These are phyloP conservation scores for Barnettozyma salicaria DNA, from an alignment of 805 yeast genomes.

Conservation along the genomic window DNA sequence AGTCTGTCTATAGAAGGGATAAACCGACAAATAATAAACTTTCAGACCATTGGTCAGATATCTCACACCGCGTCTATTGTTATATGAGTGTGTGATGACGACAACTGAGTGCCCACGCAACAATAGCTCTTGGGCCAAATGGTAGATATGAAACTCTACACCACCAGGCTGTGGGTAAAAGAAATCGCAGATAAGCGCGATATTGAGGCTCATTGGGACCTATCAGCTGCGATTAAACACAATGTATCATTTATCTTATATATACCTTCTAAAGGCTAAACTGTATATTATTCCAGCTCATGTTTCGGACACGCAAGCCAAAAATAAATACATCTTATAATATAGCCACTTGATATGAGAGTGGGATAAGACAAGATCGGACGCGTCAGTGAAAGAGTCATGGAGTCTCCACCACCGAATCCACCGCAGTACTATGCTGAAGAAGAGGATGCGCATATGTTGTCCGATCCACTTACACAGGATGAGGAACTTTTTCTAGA, in stretches of 20 bases:
- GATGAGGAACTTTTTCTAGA: constrained; percentile 4
- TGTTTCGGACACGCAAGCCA: too few species aligned
- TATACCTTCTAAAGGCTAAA: too few species aligned
- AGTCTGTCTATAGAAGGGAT: constrained; percentile 74
- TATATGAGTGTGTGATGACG: constrained; percentile 85
- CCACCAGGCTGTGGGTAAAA: constrained; percentile 99
- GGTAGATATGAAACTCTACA: constrained; percentile 91
- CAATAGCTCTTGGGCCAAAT: constrained; percentile 76
- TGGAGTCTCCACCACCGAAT: constrained; percentile 5
- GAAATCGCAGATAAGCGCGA: constrained; percentile 80
- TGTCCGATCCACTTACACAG: neutral
- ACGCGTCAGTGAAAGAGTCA: too few species aligned
- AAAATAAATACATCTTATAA: too few species aligned
- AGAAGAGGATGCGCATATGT: too few species aligned
- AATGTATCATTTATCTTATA: too few species aligned
- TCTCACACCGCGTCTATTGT: constrained; percentile 75
- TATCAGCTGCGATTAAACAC: neutral
- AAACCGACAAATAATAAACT: constrained; percentile 83
- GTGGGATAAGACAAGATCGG: too few species aligned
- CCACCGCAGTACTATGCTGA: constrained; percentile 9
- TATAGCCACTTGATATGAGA: too few species aligned
- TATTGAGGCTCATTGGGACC: constrained; percentile 11
- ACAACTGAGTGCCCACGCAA: constrained; percentile 80
- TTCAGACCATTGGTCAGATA: constrained; percentile 84
- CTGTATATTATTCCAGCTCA: too few species aligned